Conservation (phyloP, 176 grass and related monocot genomes). For the Typha latifolia region DNA sequence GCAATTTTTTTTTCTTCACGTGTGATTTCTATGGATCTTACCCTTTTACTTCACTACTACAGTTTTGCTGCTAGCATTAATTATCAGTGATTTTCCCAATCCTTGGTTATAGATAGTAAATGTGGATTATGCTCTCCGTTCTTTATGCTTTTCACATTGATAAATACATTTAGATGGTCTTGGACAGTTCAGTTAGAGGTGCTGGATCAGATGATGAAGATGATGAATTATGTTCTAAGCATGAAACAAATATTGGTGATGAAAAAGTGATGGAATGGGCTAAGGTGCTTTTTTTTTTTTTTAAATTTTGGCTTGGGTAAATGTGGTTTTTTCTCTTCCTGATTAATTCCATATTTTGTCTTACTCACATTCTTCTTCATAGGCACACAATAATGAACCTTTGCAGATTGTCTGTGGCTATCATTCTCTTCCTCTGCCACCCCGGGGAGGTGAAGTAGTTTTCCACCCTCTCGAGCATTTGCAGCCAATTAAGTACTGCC, state of each 20-base stretch:
- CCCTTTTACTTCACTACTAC: neutral
- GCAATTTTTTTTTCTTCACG: constrained; percentile 1
- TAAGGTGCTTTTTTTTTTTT: constrained; percentile 40
- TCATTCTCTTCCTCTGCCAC: constrained; percentile 70
- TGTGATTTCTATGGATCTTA: neutral
- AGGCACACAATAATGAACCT: constrained; percentile 88
- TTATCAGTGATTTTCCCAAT: too few species aligned
- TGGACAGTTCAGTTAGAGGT: constrained; percentile 82
- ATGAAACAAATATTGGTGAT: constrained; percentile 69
- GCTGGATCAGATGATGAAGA: constrained; percentile 70
- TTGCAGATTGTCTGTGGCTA: constrained; percentile 97
- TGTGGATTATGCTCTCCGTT: neutral
- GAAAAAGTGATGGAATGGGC: constrained; percentile 93
- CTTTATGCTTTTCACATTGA: constrained; percentile 10
- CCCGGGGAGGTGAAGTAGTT: constrained; percentile 67
- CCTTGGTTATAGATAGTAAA: neutral
- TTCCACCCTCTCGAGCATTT: constrained; percentile 87
- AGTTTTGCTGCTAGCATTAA: too few species aligned
- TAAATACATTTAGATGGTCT: constrained; percentile 20
- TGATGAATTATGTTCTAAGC: constrained; percentile 46
- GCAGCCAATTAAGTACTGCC: constrained; percentile 71
- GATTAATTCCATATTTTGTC: constrained; percentile 3
- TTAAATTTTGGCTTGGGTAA: neutral
- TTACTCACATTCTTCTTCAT: constrained; percentile 20
- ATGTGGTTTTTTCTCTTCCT: neutral